Conservation (phyloP, 108 stramenopile genomes). For the Fistulifera pelliculosa region DNA sequence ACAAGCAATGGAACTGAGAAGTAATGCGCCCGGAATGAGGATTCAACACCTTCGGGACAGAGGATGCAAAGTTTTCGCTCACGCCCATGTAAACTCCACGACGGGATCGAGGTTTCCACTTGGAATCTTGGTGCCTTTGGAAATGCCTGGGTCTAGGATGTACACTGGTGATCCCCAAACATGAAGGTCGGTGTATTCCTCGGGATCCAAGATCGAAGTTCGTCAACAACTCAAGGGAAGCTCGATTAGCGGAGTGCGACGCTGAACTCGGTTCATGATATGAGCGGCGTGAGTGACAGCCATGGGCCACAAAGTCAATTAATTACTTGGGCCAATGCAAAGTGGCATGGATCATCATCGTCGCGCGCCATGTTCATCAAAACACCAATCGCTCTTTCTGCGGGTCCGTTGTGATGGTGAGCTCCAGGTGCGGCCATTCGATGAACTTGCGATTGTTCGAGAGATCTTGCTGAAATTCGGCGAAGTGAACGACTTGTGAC, state of each 20-base stretch:
- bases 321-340: slow-evolving; percentile 28
- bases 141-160: slow-evolving; percentile 15
- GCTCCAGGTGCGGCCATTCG: slow-evolving; percentile 19
- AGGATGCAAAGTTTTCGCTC: slow-evolving; percentile 11
- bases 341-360: slow-evolving; percentile 29
- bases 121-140: slow-evolving; percentile 27
- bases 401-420: slow-evolving; percentile 29
- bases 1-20: slow-evolving; percentile 24
- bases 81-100: slow-evolving; percentile 22
- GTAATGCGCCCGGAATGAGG: slow-evolving; percentile 11
- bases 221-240: slow-evolving; percentile 11
- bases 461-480: slow-evolving; percentile 6
- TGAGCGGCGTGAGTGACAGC: slow-evolving; percentile 35
- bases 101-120: slow-evolving; percentile 20
- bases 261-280: slow-evolving; percentile 19
- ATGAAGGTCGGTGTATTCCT: slow-evolving; percentile 8
- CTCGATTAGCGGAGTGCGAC: neutral
- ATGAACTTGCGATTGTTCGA: slow-evolving; percentile 17
- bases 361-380: slow-evolving; percentile 17
- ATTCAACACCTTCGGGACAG: slow-evolving; percentile 25
- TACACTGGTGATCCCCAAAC: slow-evolving; percentile 34
- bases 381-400: slow-evolving; percentile 29
- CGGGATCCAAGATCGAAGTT: slow-evolving; percentile 1
- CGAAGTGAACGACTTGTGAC: slow-evolving; percentile 5
- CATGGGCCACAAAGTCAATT: slow-evolving; percentile 30